Evolutionary conservation across 2,329 filamentous ascomycete genomes (phyloP).

Genomic region (Xenosphaeropsis pyriputrescens): DNA sequence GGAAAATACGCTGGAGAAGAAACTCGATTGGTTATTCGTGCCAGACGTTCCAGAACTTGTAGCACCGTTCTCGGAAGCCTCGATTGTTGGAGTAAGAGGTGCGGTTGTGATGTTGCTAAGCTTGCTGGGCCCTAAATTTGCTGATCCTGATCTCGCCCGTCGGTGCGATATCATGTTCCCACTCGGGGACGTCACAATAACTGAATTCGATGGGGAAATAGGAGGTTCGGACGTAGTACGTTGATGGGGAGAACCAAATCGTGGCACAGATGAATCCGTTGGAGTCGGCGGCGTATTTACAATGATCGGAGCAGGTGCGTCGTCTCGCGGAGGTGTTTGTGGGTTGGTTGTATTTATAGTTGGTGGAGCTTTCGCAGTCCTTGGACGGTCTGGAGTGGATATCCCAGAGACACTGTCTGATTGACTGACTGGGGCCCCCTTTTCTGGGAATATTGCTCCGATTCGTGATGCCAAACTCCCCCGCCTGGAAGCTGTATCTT

Average conservation of each 20-base stretch:
- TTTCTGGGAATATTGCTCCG: slow-evolving; percentile 15
- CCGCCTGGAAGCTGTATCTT: slow-evolving; percentile 9
- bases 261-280: slow-evolving; percentile 25
- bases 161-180: slow-evolving; percentile 64
- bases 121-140: slow-evolving; percentile 55
- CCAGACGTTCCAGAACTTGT: slow-evolving; percentile 22
- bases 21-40: slow-evolving; percentile 48
- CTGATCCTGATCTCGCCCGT: slow-evolving; percentile 40
- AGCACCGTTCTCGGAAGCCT: slow-evolving; percentile 37
- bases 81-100: slow-evolving; percentile 63
- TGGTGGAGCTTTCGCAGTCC: slow-evolving; percentile 9
- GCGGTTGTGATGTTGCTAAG: slow-evolving; percentile 61
- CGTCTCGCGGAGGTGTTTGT: slow-evolving; percentile 13
- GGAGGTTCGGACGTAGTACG: slow-evolving; percentile 12
- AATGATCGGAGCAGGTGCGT: slow-evolving; percentile 31
- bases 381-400: slow-evolving; percentile 14
- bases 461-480: slow-evolving; percentile 15
- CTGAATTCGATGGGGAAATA: slow-evolving; percentile 17
- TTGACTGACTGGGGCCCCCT: slow-evolving; percentile 5
- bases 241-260: slow-evolving; percentile 12
- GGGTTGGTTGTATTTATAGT: slow-evolving; percentile 14
- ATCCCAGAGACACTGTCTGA: slow-evolving; percentile 4
- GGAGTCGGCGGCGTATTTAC: slow-evolving; percentile 55
- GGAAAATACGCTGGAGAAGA: slow-evolving; percentile 89
- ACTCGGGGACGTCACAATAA: slow-evolving; percentile 46